Percentiles rank a stretch among this genome's conserved stretches.
Conservation (phyloP, 2,329 filamentous ascomycete species). For the Microsporum canis region DNA sequence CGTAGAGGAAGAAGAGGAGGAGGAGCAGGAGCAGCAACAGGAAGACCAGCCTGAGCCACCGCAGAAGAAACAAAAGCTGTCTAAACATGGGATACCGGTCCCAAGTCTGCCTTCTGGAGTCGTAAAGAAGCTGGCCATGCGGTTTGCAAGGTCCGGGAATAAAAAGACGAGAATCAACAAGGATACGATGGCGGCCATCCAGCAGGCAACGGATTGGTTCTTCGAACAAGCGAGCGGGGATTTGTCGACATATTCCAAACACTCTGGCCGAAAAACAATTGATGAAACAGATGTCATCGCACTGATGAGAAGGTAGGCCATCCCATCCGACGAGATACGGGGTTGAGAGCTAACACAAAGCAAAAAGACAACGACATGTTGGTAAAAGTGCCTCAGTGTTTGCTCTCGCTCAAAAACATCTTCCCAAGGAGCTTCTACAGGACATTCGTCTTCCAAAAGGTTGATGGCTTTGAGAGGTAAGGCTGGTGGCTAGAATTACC, state of each 20-base stretch:
- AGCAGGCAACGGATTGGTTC: slow-evolving; percentile 78
- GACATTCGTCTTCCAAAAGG: slow-evolving; percentile 45
- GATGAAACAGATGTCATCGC: slow-evolving; percentile 74
- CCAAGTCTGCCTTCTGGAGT: slow-evolving; percentile 61
- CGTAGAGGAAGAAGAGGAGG: slow-evolving; percentile 7
- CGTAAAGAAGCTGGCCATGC: slow-evolving; percentile 55
- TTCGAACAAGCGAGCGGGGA: slow-evolving; percentile 81
- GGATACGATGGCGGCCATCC: slow-evolving; percentile 62
- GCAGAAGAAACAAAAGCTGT: slow-evolving; percentile 42
- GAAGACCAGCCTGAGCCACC: slow-evolving; percentile 10
- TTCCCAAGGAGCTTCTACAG: slow-evolving; percentile 72
- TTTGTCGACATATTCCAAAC: slow-evolving; percentile 64
- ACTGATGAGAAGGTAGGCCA: slow-evolving; percentile 65
- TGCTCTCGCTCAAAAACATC: slow-evolving; percentile 69
- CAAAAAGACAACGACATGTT: slow-evolving; percentile 61
- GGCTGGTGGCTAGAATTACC: slow-evolving; percentile 41
- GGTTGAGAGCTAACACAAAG: slow-evolving; percentile 4
- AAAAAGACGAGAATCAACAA: slow-evolving; percentile 58
- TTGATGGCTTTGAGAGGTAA: slow-evolving; percentile 9
- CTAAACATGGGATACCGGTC: slow-evolving; percentile 62
- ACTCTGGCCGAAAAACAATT: slow-evolving; percentile 73
- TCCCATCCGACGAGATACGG: slow-evolving; percentile 11
- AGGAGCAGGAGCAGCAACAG: slow-evolving; percentile 8
- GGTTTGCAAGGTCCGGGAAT: slow-evolving; percentile 56
- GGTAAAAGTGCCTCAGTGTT: slow-evolving; percentile 63